Evolutionary conservation across 129 eudicot species (phyloP), one percentile per base, ranked within the genome.

Genomic region (Gnaphalium uliginosum): DNA sequence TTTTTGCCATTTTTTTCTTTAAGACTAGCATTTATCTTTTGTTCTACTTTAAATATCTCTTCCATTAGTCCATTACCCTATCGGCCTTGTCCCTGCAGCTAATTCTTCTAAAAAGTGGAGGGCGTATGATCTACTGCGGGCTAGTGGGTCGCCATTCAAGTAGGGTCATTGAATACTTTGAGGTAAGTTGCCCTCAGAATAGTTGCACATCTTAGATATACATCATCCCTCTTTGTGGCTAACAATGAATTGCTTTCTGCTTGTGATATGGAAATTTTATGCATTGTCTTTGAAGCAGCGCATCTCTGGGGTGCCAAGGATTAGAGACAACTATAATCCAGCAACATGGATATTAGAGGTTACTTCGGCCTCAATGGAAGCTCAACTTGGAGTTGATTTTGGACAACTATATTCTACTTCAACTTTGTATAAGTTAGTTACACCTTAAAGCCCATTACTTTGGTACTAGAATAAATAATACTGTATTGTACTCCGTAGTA

Each of bases 311-410:
- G 86, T 88, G 48, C 86, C 77, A 59, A 83, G 76, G 73, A 83
- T 88, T 74, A 83, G 69, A 76, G 75, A 76, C 72, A 81, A 83
- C 69, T 83, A 81, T 30, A 88, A 88, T 74, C 94, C 93, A 39
- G 88, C 93, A 46, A 72, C 93, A 66, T 88, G 93, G 93, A 81
- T 89, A 69, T 71, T 89, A 35, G 95, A 89, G 56, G 89, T 86
- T 63, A 89, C 95, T 56, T 84, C 89, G 5, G 18, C 86, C 22
- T 81, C 95, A 14, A 80, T 81, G 61, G 95, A 89, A 86, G 58
- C 76, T 62, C 83, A 82, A 23, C 91, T 89, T 48, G 87, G 86
- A 66, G 24, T 86, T 53, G 94, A 88, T 73, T 88, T 88, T 76
- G 90, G 83, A 11, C 72, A 88, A 56, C 65, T 83, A 15, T 88